Evolutionary conservation across 495 filamentous ascomycete species (phyloP).

Genomic region (Schizothecium vesticola): DNA sequence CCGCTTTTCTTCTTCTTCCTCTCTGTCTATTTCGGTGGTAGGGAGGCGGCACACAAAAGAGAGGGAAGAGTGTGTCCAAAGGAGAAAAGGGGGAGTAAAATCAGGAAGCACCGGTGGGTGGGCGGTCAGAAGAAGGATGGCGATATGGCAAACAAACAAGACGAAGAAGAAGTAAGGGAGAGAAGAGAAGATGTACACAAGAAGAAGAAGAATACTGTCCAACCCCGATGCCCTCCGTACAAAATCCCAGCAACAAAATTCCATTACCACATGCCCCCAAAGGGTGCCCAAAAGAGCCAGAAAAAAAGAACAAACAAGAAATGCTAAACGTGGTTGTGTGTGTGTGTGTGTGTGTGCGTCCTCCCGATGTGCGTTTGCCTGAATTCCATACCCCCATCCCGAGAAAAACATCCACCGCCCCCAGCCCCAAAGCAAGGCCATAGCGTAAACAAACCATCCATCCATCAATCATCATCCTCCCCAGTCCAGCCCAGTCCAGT

Average conservation of each 20-base stretch:
- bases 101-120: not conserved
- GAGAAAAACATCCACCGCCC: constrained; percentile 40
- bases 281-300: not conserved
- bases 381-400: not conserved
- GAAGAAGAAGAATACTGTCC: not conserved
- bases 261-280: not conserved
- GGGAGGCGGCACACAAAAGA: not conserved
- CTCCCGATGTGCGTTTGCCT: not conserved
- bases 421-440: constrained; percentile 27
- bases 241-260: not conserved
- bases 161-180: no score
- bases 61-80: not conserved
- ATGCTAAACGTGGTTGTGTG: not conserved
- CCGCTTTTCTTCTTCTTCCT: not conserved
- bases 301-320: not conserved
- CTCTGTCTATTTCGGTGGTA: not conserved
- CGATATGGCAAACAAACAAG: not conserved
- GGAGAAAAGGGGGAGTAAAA: constrained; percentile 4
- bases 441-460: constrained; percentile 1
- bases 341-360: not conserved
- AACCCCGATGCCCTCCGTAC: no score
- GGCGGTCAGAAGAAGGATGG: not conserved
- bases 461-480: not conserved
- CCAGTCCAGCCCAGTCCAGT: not conserved
- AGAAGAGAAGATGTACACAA: not conserved